phyloP scores from a whole-genome alignment of 2,329 filamentous ascomycete genomes.

The Phyllosticta ampelicida region DNA sequence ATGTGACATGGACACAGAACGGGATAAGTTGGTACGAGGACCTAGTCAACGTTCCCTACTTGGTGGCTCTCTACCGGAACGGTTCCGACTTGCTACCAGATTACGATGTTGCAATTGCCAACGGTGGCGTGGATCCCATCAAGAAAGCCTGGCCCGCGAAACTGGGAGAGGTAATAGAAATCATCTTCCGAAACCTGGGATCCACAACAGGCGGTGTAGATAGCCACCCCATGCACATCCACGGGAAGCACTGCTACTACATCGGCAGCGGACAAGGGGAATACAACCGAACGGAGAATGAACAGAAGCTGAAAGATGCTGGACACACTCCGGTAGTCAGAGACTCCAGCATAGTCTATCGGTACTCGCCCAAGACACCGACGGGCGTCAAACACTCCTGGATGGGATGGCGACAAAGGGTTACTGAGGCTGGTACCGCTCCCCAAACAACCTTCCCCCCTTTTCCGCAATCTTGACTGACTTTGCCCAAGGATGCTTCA shows the following conservation, averaged over 20 bases:
- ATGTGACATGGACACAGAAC: constrained; percentile 17
- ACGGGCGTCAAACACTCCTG: constrained; percentile 41
- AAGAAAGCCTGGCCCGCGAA: constrained; percentile 42
- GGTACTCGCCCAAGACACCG: constrained; percentile 36
- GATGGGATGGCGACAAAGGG: constrained; percentile 50
- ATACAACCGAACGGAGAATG: constrained; percentile 41
- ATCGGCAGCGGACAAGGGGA: constrained; percentile 43
- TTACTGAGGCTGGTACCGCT: constrained; percentile 42
- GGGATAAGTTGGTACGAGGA: constrained; percentile 15
- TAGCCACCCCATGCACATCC: constrained; percentile 44
- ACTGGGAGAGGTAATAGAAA: constrained; percentile 47
- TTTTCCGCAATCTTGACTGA: too few relatives aligned
- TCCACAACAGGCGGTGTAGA: constrained; percentile 16
- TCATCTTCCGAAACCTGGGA: constrained; percentile 37
- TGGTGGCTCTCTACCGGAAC: constrained; percentile 43
- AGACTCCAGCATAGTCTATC: constrained; percentile 45
- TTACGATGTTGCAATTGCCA: constrained; percentile 39
- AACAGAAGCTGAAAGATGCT: constrained; percentile 25
- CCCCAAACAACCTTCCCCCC: too few relatives aligned
- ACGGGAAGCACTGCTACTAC: constrained; percentile 46
- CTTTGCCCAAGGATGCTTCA: too few relatives aligned
- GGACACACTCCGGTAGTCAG: constrained; percentile 31
- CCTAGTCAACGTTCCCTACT: constrained; percentile 30
- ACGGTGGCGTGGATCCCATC: constrained; percentile 44
- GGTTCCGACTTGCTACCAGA: constrained; percentile 39